A percentile compares a stretch with the other conserved stretches of the same genome.
Conservation (phyloP, 352 stramenopile species). For the Pythium scleroteichum region DNA sequence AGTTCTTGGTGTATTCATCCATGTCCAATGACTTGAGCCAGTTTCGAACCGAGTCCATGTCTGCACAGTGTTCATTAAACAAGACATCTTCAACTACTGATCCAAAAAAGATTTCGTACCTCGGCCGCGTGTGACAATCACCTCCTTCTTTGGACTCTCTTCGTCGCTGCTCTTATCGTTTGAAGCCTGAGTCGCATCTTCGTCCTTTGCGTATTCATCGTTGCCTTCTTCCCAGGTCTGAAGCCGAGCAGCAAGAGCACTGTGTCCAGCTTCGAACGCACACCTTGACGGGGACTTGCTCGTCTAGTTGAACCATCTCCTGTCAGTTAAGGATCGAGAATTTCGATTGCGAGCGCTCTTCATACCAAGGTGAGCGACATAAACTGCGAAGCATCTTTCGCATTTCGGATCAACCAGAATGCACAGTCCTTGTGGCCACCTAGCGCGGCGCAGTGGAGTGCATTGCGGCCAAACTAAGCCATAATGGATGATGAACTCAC, state of each 20-base stretch:
- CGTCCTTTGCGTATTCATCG: slow-evolving; percentile 82
- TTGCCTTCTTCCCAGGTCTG: slow-evolving; percentile 86
- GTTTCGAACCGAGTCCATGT: slow-evolving; percentile 79
- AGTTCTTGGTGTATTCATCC: slow-evolving; percentile 87
- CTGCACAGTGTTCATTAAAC: too few relatives aligned
- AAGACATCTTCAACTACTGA: too few relatives aligned
- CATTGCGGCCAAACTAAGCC: slow-evolving; percentile 84
- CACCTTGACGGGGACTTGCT: slow-evolving; percentile 87
- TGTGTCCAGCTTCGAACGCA: slow-evolving; percentile 85
- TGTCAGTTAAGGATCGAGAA: background rate
- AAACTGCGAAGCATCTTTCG: slow-evolving; percentile 62
- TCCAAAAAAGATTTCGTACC: too few relatives aligned
- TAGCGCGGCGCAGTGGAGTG: slow-evolving; percentile 76
- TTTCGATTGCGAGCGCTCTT: background rate
- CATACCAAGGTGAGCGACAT: slow-evolving; percentile 70
- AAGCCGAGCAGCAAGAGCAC: slow-evolving; percentile 69
- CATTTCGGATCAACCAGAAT: slow-evolving; percentile 80
- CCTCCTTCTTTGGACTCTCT: slow-evolving; percentile 29
- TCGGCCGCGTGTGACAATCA: slow-evolving; percentile 39
- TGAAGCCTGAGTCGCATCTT: slow-evolving; percentile 17
- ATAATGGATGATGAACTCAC: background rate
- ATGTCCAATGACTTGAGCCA: slow-evolving; percentile 89
- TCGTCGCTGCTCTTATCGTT: slow-evolving; percentile 43
- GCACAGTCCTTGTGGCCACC: slow-evolving; percentile 83
- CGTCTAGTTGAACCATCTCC: slow-evolving; percentile 38